Conservation (phyloP, 2,329 filamentous ascomycete genomes). For the Colletotrichum sansevieriae region DNA sequence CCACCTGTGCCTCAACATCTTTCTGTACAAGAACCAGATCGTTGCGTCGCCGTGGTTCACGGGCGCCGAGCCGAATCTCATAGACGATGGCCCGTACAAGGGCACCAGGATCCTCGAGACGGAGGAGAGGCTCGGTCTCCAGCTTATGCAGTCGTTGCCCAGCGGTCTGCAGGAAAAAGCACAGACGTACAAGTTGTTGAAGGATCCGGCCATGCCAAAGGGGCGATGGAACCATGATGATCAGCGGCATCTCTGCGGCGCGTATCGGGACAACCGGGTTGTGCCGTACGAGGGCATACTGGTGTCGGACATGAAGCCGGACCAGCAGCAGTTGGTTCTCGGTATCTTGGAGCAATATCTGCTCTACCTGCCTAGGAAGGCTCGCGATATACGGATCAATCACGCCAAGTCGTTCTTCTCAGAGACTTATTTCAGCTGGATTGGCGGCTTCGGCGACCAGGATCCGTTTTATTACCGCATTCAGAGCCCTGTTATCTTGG, state of each 20-base stretch:
- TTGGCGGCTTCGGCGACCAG: conserved; percentile 74
- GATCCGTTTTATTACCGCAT: conserved; percentile 85
- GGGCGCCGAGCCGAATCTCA: conserved; percentile 82
- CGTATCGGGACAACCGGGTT: conserved; percentile 81
- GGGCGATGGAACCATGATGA: conserved; percentile 86
- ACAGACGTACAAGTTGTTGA: conserved; percentile 70
- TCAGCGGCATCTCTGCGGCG: conserved; percentile 82
- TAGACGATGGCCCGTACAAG: conserved; percentile 72
- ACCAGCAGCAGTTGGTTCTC: conserved; percentile 68
- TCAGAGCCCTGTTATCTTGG: conserved; percentile 79
- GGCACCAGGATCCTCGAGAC: conserved; percentile 75
- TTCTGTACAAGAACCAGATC: conserved; percentile 73
- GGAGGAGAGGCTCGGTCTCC: conserved; percentile 75
- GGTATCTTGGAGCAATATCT: conserved; percentile 74
- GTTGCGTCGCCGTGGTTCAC: conserved; percentile 82
- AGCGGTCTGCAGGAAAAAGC: conserved; percentile 61
- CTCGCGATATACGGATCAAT: conserved; percentile 67
- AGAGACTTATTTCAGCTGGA: conserved; percentile 88
- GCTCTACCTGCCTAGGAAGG: conserved; percentile 72
- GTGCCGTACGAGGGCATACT: conserved; percentile 80
- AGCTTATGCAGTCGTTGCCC: conserved; percentile 75
- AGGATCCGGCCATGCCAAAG: conserved; percentile 74
- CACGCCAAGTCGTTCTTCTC: conserved; percentile 67
- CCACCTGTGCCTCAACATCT: conserved; percentile 80
- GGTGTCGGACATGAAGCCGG: conserved; percentile 60